Percentiles rank a stretch among this genome's conserved stretches.
Evolutionary conservation across 306 rosid genomes (phyloP).

Genomic region (Sicyos baderoa): DNA sequence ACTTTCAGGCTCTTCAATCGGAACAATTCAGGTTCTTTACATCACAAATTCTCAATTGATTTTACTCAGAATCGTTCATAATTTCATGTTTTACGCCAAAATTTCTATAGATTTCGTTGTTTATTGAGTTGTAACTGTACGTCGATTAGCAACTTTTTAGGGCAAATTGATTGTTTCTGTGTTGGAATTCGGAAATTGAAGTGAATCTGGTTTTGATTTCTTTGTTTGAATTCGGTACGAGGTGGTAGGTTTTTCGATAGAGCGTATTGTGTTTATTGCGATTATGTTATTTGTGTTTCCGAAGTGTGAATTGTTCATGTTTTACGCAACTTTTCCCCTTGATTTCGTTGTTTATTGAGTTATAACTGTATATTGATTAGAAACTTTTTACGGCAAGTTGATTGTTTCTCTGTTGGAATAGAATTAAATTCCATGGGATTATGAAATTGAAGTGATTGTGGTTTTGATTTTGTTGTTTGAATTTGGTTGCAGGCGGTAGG

Average conservation of each 20-base stretch:
- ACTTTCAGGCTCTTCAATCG: neutral
- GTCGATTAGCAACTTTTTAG: neutral
- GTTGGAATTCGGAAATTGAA: neutral
- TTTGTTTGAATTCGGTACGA: neutral
- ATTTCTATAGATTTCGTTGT: neutral
- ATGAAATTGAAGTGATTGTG: neutral
- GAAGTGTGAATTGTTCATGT: neutral
- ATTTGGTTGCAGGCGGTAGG: conserved; percentile 1
- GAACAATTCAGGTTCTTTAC: conserved; percentile 3
- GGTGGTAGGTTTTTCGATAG: neutral
- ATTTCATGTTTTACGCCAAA: neutral
- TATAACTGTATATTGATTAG: neutral
- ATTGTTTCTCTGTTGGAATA: neutral
- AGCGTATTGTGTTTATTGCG: neutral
- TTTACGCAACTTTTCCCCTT: neutral
- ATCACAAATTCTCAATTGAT: neutral
- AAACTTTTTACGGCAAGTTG: neutral
- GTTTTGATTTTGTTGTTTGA: neutral
- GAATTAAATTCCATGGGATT: neutral
- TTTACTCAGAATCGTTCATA: neutral
- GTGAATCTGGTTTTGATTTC: neutral
- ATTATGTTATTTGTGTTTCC: neutral
- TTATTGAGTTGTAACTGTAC: neutral
- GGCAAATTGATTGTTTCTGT: neutral
- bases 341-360: neutral